Base-by-base conservation (phyloP, 192 early-diverging fungal genomes). In the Chytriomyces confervae region DNA sequence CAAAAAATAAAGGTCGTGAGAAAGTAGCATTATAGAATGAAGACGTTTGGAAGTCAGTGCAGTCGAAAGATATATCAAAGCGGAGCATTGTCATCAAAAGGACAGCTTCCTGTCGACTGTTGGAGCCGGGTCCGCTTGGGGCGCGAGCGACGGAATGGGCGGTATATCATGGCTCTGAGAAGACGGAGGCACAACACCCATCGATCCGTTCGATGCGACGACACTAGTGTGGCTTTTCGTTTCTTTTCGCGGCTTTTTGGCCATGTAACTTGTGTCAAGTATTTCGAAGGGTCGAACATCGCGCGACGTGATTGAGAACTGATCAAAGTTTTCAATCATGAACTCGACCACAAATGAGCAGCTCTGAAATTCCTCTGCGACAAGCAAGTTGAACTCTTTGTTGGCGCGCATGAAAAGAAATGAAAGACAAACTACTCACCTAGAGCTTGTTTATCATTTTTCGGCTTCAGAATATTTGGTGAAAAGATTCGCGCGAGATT, bases 401-500 rank as follows among this genome's bases (percentile, higher is more conserved):
- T n/a, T 57, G 16, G 13, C 20, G 11, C 53, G 53, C 13, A 57
- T 57, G 3, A 57, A 20, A 69, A 50, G 43, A 49, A 29, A 9
- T 6, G 18, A 20, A 18, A 16, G 50, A 48, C 3, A 69, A 20
- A 48, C 3, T 6, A 13, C 20, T 74, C n/a, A 74, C 72, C 72
- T 7, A 83, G 63, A 29, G 77, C 75, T 46, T 84, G 82, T 62
- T 81, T 82, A 69, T 81, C 79, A 13, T 49, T 27, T 29, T 79
- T 80, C 18, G 87, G 81, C 18, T 81, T 77, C 29, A 89, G 68
- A 27, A 89, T 61, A 44, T 83, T 84, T n/a, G 87, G 85, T 0
- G 76, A 72, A 68, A 89, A 84, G 47, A 89, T 85, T 10, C 82
- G 62, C 7, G 84, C 84, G 23, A 89, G 66, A 61, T 82, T 84